A percentile compares a stretch with the other conserved stretches of the same genome.
phyloP scores from a whole-genome alignment of 2,329 filamentous ascomycete species.

The Sporothrix brunneoviolacea region DNA sequence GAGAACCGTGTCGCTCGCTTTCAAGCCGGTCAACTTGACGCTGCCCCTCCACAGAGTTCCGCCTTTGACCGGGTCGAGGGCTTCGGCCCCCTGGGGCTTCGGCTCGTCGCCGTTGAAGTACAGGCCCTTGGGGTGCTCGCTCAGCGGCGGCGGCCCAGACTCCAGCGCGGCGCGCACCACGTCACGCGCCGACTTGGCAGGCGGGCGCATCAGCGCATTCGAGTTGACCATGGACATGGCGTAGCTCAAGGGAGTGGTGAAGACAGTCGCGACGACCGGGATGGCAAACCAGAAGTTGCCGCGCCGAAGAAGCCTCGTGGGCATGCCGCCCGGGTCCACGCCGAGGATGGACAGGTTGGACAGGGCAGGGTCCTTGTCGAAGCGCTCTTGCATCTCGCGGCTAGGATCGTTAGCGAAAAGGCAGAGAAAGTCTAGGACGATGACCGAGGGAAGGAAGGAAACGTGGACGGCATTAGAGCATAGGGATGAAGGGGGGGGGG shows the following conservation, averaged over 20 bases:
- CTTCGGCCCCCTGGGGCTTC: slow-evolving; percentile 19
- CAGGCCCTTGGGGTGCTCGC: slow-evolving; percentile 25
- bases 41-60: slow-evolving; percentile 26
- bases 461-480: too few species aligned
- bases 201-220: slow-evolving; percentile 22
- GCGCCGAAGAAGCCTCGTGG: slow-evolving; percentile 21
- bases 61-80: slow-evolving; percentile 24
- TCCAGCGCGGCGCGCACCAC: slow-evolving; percentile 26
- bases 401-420: not conserved
- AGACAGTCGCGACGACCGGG: slow-evolving; percentile 10
- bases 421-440: too few species aligned
- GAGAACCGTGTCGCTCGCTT: slow-evolving; percentile 26
- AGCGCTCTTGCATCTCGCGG: slow-evolving; percentile 24
- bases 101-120: slow-evolving; percentile 26
- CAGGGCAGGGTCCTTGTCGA: slow-evolving; percentile 23
- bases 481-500: too few species aligned
- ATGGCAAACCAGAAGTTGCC: slow-evolving; percentile 17
- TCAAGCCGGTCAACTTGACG: slow-evolving; percentile 21
- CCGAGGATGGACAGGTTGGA: slow-evolving; percentile 25
- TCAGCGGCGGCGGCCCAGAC: slow-evolving; percentile 16
- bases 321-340: slow-evolving; percentile 30
- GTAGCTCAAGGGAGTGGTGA: slow-evolving; percentile 16
- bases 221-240: slow-evolving; percentile 18
- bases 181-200: slow-evolving; percentile 25
- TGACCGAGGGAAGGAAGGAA: too few species aligned